A percentile compares a stretch with the other conserved stretches of the same genome.
Evolutionary conservation across 176 grass and related monocot genomes (phyloP).

Genomic region (Cenchrus americanus): DNA sequence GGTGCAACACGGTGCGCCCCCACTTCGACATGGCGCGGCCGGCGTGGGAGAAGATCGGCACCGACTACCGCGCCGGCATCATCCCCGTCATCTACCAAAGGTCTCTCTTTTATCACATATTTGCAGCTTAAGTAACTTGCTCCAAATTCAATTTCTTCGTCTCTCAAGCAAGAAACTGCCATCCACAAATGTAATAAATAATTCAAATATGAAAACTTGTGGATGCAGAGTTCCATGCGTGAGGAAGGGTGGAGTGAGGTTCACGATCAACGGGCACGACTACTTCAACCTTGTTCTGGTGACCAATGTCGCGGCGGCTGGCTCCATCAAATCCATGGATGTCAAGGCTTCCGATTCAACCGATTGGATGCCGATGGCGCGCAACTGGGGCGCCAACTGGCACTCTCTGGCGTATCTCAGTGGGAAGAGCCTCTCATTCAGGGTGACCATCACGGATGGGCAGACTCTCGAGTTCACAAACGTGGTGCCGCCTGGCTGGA

Average conservation of each 20-base stretch:
- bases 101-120: too few relatives aligned
- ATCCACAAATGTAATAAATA: too few relatives aligned
- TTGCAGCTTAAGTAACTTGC: too few relatives aligned
- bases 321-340: conserved; percentile 48
- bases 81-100: conserved; percentile 51
- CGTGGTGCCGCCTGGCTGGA: conserved; percentile 41
- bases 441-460: conserved; percentile 15
- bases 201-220: neutral
- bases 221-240: conserved; percentile 41
- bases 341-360: conserved; percentile 23
- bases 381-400: conserved; percentile 56
- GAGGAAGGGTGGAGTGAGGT: conserved; percentile 39
- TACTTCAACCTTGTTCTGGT: conserved; percentile 54
- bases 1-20: conserved; percentile 64
- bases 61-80: conserved; percentile 31
- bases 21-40: conserved; percentile 62
- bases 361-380: conserved; percentile 31
- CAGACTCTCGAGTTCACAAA: conserved; percentile 37
- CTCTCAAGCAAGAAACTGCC: too few relatives aligned
- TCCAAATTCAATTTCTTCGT: too few relatives aligned
- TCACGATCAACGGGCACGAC: conserved; percentile 43
- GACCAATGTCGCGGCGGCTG: conserved; percentile 40
- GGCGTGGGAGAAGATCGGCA: conserved; percentile 13
- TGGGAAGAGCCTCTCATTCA: conserved; percentile 36
- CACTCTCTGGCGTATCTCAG: conserved; percentile 34